phyloP scores from a whole-genome alignment of 2,329 filamentous ascomycete species.

The Colletotrichum neosansevieriae region DNA sequence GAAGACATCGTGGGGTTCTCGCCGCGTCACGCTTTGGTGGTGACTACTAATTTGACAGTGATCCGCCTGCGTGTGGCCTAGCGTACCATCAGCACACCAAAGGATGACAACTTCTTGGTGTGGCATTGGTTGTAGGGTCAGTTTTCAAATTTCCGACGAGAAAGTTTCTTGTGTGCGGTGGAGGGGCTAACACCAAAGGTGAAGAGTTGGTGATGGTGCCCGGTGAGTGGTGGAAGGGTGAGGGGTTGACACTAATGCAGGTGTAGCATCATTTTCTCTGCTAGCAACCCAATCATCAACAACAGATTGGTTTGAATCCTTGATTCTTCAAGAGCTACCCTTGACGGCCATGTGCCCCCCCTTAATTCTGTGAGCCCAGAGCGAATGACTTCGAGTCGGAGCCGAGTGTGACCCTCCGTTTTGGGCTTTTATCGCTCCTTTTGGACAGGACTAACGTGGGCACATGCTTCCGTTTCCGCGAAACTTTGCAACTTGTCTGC shows the following conservation, averaged over 20 bases:
- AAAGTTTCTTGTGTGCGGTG: background rate
- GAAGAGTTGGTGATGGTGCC: constrained; percentile 30
- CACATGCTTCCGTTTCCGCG: constrained; percentile 19
- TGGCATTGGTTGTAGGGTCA: background rate
- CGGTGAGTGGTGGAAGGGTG: constrained; percentile 22
- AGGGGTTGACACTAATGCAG: constrained; percentile 34
- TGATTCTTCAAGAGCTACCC: constrained; percentile 16
- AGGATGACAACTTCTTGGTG: background rate
- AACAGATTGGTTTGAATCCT: background rate
- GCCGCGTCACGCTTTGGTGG: constrained; percentile 24
- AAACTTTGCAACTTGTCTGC: background rate
- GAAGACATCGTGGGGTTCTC: constrained; percentile 3
- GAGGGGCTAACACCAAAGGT: constrained; percentile 12
- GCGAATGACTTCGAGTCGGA: constrained; percentile 34
- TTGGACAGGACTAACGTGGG: constrained; percentile 8
- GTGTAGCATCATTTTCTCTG: constrained; percentile 19
- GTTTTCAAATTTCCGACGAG: background rate
- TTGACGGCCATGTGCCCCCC: constrained; percentile 30
- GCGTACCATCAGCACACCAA: constrained; percentile 18
- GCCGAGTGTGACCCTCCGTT: constrained; percentile 35
- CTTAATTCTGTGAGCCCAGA: background rate
- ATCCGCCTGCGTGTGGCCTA: background rate
- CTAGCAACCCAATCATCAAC: background rate
- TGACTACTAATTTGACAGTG: constrained; percentile 7
- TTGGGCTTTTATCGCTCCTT: constrained; percentile 14